Base-by-base conservation (phyloP, 148 eudicot species). In the Tetragonia tetragonoides region DNA sequence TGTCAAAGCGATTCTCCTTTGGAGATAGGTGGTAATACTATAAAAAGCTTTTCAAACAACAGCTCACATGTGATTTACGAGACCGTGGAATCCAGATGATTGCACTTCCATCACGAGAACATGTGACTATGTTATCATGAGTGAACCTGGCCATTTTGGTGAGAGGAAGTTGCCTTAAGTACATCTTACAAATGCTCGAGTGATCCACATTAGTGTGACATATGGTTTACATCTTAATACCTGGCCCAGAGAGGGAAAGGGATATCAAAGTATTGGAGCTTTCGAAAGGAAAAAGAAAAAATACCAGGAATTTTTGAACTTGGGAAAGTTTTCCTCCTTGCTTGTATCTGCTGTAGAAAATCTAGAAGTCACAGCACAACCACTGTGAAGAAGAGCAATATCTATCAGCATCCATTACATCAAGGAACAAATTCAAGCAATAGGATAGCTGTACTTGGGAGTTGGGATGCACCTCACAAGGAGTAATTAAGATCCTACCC, bases 101-200 rank as follows among this genome's bases (percentile, higher is more conserved):
- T 74, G 98, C 98, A 84, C 98, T 94, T 46, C 98, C 98, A 85
- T 94, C 98, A 49, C 97, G 91, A 77, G 98, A 94, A 81, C 97
- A 94, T 34, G 98, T 94, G 57, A 94, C 98, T 51, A 94, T 94
- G 86, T 94, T 94, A 83, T 94, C 98, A 81, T 92, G 97, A 21
- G 92, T 85, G 78, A 89, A 92, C 97, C 98, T 94, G 84, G 37
- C 44, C 81, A 34, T 10, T 66, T 64, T 70, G 53, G 56, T 72
- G 72, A 72, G 66, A 71, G 38, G 21, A 41, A 76, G 18, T 16
- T 60, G 63, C 59, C 54, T 37, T 16, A 56, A 28, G 44, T 28
- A 66, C 21, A 49, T 41, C 34, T 73, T 39, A 18, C 21, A 11
- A 72, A 53, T n/a, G 21, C 44, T n/a, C n/a, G 34, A 16, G 6